Evolutionary conservation across 2,329 filamentous ascomycete genomes (phyloP).

Genomic region (Calonectria pauciramosa): DNA sequence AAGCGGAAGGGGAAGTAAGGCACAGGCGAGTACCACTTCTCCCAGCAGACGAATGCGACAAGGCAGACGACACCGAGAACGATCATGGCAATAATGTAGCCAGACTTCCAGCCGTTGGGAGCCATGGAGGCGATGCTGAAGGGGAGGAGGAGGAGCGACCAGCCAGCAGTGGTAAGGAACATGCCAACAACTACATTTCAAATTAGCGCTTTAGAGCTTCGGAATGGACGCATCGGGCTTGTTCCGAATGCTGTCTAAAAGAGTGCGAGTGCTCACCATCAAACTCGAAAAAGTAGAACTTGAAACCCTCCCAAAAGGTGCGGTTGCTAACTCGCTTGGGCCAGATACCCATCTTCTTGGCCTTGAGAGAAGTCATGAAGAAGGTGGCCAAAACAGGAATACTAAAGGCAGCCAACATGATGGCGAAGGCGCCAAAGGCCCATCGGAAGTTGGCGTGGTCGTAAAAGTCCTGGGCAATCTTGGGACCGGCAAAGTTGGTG

Average conservation of each 20-base stretch:
- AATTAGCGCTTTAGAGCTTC: neutral
- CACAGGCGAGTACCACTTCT: conserved; percentile 58
- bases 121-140: conserved; percentile 65
- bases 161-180: conserved; percentile 65
- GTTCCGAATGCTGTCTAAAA: neutral
- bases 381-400: conserved; percentile 70
- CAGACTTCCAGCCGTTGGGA: conserved; percentile 61
- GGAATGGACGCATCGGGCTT: neutral
- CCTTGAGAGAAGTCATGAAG: conserved; percentile 68
- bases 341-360: conserved; percentile 63
- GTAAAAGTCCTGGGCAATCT: conserved; percentile 41
- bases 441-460: conserved; percentile 41
- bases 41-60: conserved; percentile 66
- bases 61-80: conserved; percentile 67
- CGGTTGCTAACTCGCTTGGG: conserved; percentile 55
- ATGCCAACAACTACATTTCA: conserved; percentile 60
- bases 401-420: conserved; percentile 72
- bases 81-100: conserved; percentile 67
- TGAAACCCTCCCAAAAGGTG: conserved; percentile 59
- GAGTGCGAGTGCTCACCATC: conserved; percentile 52
- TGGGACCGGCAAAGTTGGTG: conserved; percentile 57
- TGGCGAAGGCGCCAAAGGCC: conserved; percentile 72
- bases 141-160: conserved; percentile 71
- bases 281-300: conserved; percentile 41
- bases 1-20: conserved; percentile 62